Conservation (phyloP, 2,329 filamentous ascomycete genomes). For the Colletotrichum tamarilloi region DNA sequence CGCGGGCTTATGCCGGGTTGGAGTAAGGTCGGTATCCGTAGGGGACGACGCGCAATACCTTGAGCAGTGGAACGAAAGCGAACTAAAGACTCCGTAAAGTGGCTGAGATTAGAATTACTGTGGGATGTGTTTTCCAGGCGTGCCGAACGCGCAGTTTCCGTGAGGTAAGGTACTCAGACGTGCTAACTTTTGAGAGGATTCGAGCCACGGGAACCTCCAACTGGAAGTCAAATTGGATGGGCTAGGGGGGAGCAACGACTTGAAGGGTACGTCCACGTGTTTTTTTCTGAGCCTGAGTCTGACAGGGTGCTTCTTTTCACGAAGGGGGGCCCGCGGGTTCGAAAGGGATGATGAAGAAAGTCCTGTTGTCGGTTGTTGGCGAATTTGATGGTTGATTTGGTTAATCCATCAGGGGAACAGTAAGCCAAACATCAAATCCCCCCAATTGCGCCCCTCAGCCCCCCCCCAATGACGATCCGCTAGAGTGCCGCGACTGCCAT, state of each 20-base stretch:
- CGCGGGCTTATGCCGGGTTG: constrained; percentile 19
- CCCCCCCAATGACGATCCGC: constrained; percentile 7
- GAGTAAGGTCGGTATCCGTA: neutral
- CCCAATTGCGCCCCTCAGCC: no score
- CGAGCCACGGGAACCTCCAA: neutral
- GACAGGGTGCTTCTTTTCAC: neutral
- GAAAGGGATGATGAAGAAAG: neutral
- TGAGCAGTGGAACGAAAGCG: neutral
- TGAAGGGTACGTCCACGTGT: constrained; percentile 6
- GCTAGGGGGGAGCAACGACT: neutral
- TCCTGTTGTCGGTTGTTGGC: neutral
- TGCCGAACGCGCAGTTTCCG: neutral
- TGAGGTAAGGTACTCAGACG: neutral
- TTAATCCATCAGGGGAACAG: neutral
- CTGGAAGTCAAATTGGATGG: neutral
- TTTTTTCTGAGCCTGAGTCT: neutral
- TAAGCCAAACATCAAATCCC: neutral
- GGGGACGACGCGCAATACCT: constrained; percentile 3
- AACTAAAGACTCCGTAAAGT: constrained; percentile 1
- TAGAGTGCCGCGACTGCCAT: neutral
- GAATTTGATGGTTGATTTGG: neutral
- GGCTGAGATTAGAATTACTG: constrained; percentile 11
- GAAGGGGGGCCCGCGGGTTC: neutral
- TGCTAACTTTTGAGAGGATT: neutral
- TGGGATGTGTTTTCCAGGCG: neutral